Evolutionary conservation across 2,329 filamentous ascomycete species (phyloP), one percentile per base, ranked within the genome.

Genomic region (Sodiomyces alkalinus): DNA sequence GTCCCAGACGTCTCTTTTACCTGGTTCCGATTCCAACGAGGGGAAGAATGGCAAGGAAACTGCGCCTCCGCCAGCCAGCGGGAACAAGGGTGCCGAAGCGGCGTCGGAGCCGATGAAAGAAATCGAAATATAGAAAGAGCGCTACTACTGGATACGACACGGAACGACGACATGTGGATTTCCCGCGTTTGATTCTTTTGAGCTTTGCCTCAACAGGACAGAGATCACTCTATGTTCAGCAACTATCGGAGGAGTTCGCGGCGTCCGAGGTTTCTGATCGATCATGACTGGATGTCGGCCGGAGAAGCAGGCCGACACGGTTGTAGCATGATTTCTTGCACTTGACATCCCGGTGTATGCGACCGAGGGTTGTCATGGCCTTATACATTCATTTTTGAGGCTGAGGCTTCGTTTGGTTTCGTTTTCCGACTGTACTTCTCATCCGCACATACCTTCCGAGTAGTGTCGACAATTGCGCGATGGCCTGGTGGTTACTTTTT

Each of bases 31-130:
- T 31, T 46, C 22, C 46, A 41, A 51, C 29, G 52, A 55, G 26
- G 41, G n/a, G n/a, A n/a, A n/a, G n/a, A n/a, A 48, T 27, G 56
- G 52, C 36, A 59, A 55, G 31, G 49, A 49, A 39, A 48, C 44
- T 26, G 34, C 37, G 35, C 31, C 41, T 11, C 44, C 47, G 11
- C 23, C 43, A 7, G 36, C 40, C 19, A 59, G 56, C 35, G 35
- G 43, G 19, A 61, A 60, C 34, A 65, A 64, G 43, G 48, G 56
- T 32, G 43, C 50, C 6, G 52, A 53, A 30, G 49, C 55, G 21
- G 39, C 51, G 8, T 65, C 68, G 30, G 64, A 61, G 33, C 52
- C 56, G 18, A 68, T 73, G 66, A 73, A 69, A 55, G 68, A 64
- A 35, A 73, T 73, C 49, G 66, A 71, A 49, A 73, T 73, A 41